phyloP scores from a whole-genome alignment of 2,329 filamentous ascomycete genomes.

The Colletotrichum chlorophyti region DNA sequence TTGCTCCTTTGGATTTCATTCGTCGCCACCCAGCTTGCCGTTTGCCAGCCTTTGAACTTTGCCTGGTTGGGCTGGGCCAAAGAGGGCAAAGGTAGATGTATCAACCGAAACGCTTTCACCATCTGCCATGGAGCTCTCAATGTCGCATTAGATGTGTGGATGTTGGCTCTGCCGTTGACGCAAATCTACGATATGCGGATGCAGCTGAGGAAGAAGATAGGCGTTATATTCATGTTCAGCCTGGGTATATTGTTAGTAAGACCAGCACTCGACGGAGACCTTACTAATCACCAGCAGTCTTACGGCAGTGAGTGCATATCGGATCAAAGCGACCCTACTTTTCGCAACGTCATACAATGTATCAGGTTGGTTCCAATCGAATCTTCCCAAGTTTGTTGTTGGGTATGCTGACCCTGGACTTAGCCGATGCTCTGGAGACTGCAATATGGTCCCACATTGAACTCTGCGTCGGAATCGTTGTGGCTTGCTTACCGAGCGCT shows the following conservation, averaged over 20 bases:
- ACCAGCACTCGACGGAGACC: too few species aligned
- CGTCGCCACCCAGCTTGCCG: slow-evolving; percentile 48
- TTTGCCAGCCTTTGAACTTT: slow-evolving; percentile 48
- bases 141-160: slow-evolving; percentile 50
- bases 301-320: background rate
- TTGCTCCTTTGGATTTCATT: slow-evolving; percentile 31
- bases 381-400: background rate
- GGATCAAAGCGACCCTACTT: background rate
- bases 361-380: background rate
- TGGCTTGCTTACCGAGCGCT: slow-evolving; percentile 3
- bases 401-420: too few species aligned
- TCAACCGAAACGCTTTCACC: slow-evolving; percentile 42
- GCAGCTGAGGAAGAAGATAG: slow-evolving; percentile 43
- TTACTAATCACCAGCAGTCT: background rate
- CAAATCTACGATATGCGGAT: slow-evolving; percentile 39
- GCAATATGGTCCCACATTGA: background rate
- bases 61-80: slow-evolving; percentile 46
- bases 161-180: slow-evolving; percentile 48
- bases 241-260: slow-evolving; percentile 33
- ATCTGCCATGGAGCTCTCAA: slow-evolving; percentile 50
- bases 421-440: background rate
- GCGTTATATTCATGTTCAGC: slow-evolving; percentile 44
- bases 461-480: background rate
- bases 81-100: slow-evolving; percentile 38
- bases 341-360: background rate